A percentile compares a stretch with the other conserved stretches of the same genome.
phyloP scores from a whole-genome alignment of 345 rosid genomes.

The Murraya paniculata region DNA sequence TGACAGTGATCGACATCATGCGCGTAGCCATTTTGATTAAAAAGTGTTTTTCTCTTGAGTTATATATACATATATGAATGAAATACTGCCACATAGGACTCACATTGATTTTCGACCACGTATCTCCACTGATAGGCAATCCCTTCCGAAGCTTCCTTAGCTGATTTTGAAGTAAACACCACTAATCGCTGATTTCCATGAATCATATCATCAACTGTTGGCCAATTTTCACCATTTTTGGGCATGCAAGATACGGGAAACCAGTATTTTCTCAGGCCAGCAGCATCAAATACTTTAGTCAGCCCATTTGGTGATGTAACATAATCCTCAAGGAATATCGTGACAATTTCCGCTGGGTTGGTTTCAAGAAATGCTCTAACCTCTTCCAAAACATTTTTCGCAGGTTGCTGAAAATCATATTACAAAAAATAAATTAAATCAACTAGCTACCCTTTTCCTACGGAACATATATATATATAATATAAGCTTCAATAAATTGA shows the following conservation, averaged over 20 bases:
- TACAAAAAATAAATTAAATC: too few relatives aligned
- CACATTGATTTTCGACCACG: conserved; percentile 82
- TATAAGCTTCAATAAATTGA: too few relatives aligned
- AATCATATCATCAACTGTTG: conserved; percentile 67
- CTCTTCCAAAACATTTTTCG: conserved; percentile 64
- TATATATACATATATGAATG: too few relatives aligned
- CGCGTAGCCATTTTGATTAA: too few relatives aligned
- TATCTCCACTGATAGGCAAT: conserved; percentile 80
- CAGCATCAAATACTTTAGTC: conserved; percentile 61
- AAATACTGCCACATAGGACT: conserved; percentile 23
- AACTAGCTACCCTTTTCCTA: too few relatives aligned
- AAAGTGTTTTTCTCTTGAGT: too few relatives aligned
- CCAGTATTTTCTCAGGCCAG: conserved; percentile 67
- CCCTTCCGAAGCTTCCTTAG: conserved; percentile 74
- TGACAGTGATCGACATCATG: too few relatives aligned
- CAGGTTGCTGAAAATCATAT: conserved; percentile 53
- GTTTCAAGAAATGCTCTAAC: conserved; percentile 52
- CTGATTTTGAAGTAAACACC: conserved; percentile 69
- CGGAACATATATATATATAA: too few relatives aligned
- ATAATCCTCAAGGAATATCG: conserved; percentile 82
- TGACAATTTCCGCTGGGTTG: conserved; percentile 64
- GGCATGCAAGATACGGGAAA: conserved; percentile 86
- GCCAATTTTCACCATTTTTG: conserved; percentile 75
- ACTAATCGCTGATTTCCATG: conserved; percentile 63
- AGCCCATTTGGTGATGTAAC: conserved; percentile 68